Base-by-base conservation (phyloP, 2,329 filamentous ascomycete genomes). In the Fusarium sp. region DNA sequence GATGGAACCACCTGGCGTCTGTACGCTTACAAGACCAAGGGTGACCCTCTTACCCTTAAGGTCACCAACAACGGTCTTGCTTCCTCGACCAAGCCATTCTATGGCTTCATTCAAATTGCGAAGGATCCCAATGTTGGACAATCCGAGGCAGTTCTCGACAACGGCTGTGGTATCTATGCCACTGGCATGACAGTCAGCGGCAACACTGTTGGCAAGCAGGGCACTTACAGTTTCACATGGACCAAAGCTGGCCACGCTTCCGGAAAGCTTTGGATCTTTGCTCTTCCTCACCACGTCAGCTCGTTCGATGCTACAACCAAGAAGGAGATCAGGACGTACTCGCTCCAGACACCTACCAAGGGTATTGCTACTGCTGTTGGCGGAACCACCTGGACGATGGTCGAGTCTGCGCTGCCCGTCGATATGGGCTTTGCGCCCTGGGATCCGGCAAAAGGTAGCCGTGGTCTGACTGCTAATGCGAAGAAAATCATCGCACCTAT, bases 341-440 rank as follows among this genome's bases (percentile, higher is more conserved):
- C 89, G 71, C 84, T 98, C 59, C 89, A 92, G 64, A 96, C 94
- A 1, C 93, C 94, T 0, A 97, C 94, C 26, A 98, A 98, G 83
- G 96, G 96, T 17, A 84, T 90, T 20, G 93, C 93, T 13, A 93
- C 89, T 2, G 93, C 92, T 2, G 88, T 98, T 1, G 83, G 91
- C 60, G 93, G 89, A 17, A 89, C 93, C 76, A 86, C 84, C 5
- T 98, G 95, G 93, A 94, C 91, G 1, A 91, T 98, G 88, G 80
- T 90, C 13, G 96, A 98, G 81, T 82, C 85, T 0, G 82, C 89
- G n/a, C 86, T 98, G 70, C 94, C 96, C 0, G 84, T 89, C 0
- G 85, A 87, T 55, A 93, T 98, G 86, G 89, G 88, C 1, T 97
- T 98, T 78, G 88, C 89, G 6, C 95, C 96, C 0, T 98, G 94